Conservation (phyloP, 2,329 filamentous ascomycete species). For the Talaromyces piceae region DNA sequence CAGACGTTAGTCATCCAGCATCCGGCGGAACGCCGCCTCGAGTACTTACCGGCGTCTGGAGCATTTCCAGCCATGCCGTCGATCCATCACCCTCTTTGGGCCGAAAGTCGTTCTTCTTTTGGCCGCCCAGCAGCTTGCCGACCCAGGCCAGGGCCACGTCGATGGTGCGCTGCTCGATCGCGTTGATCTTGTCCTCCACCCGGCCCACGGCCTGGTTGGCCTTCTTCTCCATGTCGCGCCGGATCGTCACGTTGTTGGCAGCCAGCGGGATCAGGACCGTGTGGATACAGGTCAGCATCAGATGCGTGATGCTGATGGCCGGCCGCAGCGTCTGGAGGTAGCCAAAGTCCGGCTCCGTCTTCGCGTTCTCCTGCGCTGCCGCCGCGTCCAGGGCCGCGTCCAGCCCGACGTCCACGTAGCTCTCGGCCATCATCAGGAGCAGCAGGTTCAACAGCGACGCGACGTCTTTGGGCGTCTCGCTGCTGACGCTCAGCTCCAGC, state of each 20-base stretch:
- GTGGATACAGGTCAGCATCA: conserved; percentile 87
- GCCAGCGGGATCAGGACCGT: conserved; percentile 87
- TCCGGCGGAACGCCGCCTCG: not conserved
- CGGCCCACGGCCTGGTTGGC: conserved; percentile 64
- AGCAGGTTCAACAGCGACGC: conserved; percentile 75
- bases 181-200: conserved; percentile 78
- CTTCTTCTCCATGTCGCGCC: conserved; percentile 80
- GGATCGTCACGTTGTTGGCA: conserved; percentile 80
- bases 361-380: conserved; percentile 66
- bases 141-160: conserved; percentile 72
- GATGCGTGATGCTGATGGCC: conserved; percentile 79
- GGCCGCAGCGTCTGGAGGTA: conserved; percentile 74
- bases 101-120: conserved; percentile 84
- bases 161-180: conserved; percentile 60
- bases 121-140: conserved; percentile 60
- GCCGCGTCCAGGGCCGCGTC: conserved; percentile 68
- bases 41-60: conserved; percentile 60
- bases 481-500: conserved; percentile 78
- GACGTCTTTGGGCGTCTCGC: conserved; percentile 90
- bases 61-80: conserved; percentile 54
- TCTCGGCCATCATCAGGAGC: conserved; percentile 78
- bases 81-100: conserved; percentile 66
- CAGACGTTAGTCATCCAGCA: conserved; percentile 14
- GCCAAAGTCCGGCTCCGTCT: conserved; percentile 76
- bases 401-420: conserved; percentile 61